Percentiles rank a stretch among this genome's conserved stretches.
Conservation (phyloP, 805 yeast genomes). For the Yarrowia alimentaria region DNA sequence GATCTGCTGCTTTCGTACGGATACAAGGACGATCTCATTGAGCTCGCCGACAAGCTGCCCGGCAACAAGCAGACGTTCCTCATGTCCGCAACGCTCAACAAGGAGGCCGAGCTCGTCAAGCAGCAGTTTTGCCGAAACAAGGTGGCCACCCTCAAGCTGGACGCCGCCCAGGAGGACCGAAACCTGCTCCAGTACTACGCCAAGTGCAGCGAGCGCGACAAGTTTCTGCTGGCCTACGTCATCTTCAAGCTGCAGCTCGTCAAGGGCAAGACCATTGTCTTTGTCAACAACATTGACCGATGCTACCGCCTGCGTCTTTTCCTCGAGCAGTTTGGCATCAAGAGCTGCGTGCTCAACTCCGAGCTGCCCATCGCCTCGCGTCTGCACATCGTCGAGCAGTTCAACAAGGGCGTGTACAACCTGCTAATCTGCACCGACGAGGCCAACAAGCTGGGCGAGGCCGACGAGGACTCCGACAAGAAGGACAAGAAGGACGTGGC, state of each 20-base stretch:
- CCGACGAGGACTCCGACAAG: slow-evolving; percentile 29
- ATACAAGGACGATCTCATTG: slow-evolving; percentile 76
- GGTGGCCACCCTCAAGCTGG: slow-evolving; percentile 43
- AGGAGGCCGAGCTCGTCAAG: slow-evolving; percentile 77
- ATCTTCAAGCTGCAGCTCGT: slow-evolving; percentile 84
- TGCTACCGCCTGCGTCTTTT: slow-evolving; percentile 90
- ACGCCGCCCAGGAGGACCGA: slow-evolving; percentile 51
- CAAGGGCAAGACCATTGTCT: slow-evolving; percentile 85
- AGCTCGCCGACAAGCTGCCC: slow-evolving; percentile 64
- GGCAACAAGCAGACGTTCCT: slow-evolving; percentile 82
- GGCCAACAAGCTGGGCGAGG: slow-evolving; percentile 52
- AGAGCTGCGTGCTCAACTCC: slow-evolving; percentile 81
- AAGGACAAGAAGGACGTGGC: slow-evolving; percentile 37
- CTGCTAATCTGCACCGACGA: slow-evolving; percentile 95
- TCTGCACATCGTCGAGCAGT: slow-evolving; percentile 92
- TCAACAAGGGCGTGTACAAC: slow-evolving; percentile 82
- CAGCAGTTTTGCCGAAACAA: slow-evolving; percentile 62
- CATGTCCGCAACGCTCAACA: slow-evolving; percentile 94
- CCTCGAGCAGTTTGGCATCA: slow-evolving; percentile 91
- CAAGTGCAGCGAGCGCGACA: slow-evolving; percentile 83
- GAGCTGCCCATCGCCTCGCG: slow-evolving; percentile 92
- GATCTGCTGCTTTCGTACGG: slow-evolving; percentile 90
- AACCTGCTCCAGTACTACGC: slow-evolving; percentile 83
- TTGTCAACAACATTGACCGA: slow-evolving; percentile 92
- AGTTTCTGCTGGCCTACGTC: slow-evolving; percentile 84